Evolutionary conservation across 2,329 filamentous ascomycete species (phyloP).

Genomic region (Monilinia laxa): DNA sequence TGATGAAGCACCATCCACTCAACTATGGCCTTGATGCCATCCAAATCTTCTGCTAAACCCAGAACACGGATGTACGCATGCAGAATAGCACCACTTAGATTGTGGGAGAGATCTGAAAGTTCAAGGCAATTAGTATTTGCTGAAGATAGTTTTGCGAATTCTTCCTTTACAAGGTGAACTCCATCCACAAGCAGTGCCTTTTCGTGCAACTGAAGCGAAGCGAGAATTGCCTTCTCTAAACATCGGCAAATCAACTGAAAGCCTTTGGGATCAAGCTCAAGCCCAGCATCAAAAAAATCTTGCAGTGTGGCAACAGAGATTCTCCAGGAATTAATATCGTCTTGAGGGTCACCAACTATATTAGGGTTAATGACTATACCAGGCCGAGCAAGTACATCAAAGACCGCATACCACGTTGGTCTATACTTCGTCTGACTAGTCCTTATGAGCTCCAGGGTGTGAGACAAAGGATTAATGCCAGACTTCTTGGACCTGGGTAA

Average conservation of each 20-base stretch:
- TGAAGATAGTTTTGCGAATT: constrained; percentile 38
- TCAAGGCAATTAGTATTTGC: constrained; percentile 16
- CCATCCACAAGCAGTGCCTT: constrained; percentile 27
- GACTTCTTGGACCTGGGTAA: constrained; percentile 13
- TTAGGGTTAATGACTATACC: constrained; percentile 29
- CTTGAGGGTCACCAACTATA: constrained; percentile 28
- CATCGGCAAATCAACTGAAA: constrained; percentile 36
- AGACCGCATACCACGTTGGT: constrained; percentile 47
- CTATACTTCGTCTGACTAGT: constrained; percentile 30
- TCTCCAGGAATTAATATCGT: constrained; percentile 36
- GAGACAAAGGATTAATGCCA: constrained; percentile 24
- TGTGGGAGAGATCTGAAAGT: constrained; percentile 43
- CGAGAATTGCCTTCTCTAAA: constrained; percentile 35
- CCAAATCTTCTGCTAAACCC: constrained; percentile 58
- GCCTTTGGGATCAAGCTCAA: constrained; percentile 37
- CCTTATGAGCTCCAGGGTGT: constrained; percentile 31
- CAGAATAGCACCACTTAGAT: constrained; percentile 49
- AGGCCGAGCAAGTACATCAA: constrained; percentile 43
- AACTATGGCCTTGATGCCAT: constrained; percentile 57
- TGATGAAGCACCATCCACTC: constrained; percentile 58
- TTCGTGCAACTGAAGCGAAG: constrained; percentile 21
- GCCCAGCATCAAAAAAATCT: constrained; percentile 34
- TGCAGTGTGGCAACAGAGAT: constrained; percentile 29
- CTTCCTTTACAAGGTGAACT: constrained; percentile 37
- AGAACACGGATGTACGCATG: constrained; percentile 64